Evolutionary conservation across 2,329 filamentous ascomycete species (phyloP).

Genomic region (Xenoacremonium recifei): DNA sequence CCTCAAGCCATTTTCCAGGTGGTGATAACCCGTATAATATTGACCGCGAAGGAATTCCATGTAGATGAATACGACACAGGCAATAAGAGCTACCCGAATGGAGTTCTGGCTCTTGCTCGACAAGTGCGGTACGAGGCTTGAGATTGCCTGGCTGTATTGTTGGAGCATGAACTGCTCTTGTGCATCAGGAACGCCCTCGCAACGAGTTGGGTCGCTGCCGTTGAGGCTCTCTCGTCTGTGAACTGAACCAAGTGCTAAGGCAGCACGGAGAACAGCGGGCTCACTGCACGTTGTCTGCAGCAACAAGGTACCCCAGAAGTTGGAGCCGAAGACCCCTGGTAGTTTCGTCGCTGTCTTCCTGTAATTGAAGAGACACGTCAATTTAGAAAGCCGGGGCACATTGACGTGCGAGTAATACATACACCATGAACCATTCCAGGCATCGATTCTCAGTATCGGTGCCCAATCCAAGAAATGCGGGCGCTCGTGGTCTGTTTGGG

Average conservation of each 20-base stretch:
- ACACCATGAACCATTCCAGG: slow-evolving; percentile 32
- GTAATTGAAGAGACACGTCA: too few relatives aligned
- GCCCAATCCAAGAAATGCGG: slow-evolving; percentile 4
- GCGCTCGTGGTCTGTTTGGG: not conserved
- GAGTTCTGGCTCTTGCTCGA: not conserved
- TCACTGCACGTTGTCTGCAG: not conserved
- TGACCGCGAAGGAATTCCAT: not conserved
- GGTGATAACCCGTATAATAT: not conserved
- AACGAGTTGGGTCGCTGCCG: not conserved
- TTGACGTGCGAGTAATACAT: too few relatives aligned
- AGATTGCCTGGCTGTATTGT: not conserved
- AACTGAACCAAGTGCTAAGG: not conserved
- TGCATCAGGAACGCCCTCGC: not conserved
- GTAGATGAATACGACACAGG: not conserved
- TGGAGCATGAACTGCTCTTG: not conserved
- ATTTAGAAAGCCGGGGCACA: too few relatives aligned
- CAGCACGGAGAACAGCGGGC: not conserved
- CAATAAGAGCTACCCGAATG: not conserved
- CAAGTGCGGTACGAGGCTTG: not conserved
- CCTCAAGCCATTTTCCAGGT: not conserved
- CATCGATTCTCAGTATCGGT: slow-evolving; percentile 14
- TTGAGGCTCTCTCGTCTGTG: not conserved
- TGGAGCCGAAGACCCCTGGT: not conserved
- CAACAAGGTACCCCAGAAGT: not conserved
- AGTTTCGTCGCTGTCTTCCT: not conserved